Evolutionary conservation across 2,329 filamentous ascomycete species (phyloP), one percentile per base, ranked within the genome.

Genomic region (Xylaria sp.): DNA sequence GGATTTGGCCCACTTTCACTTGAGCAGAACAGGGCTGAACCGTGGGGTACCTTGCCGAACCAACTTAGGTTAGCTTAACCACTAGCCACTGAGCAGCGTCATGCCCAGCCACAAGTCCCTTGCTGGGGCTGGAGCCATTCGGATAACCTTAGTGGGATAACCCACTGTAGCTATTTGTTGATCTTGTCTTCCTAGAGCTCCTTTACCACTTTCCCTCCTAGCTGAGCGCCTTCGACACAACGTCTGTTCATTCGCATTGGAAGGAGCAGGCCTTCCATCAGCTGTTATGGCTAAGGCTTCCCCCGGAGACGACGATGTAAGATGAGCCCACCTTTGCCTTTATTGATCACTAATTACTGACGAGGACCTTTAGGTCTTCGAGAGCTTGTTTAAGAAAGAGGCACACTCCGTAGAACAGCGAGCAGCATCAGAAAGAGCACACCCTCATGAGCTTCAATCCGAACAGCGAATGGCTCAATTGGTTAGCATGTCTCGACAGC

Each of bases 401-500:
- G 70, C 72, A 18, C 73, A 72, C 20, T 75, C 75, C 3, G 61
- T 79, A 68, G 74, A 79, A 64, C 74, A 78, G 56, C 75, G 73
- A 63, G 71, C 74, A n/a, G 70, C 68, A 13, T 64, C 72, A 18
- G 76, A 73, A 61, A 69, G 71, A 32, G 72, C 74, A n/a, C 71
- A 73, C 88, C 78, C 52, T 41, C 68, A 65, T 9, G 70, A 66
- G 37, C 87, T 74, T 13, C 70, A 89, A 78, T 87, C 89, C 23
- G 89, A 92, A 77, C 80, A 86, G 74, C 85, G 90, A 65, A 84
- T 92, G 65, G 85, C 84, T 46, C 89, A 92, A 79, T 80, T 94
- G 82, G 91, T 92, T 82, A 69, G 84, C 58, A 59, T 56, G 34
- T 58, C 34, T 62, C 62, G n/a, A 57, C 25, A 23, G 28, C 34